phyloP scores from a whole-genome alignment of 176 grass and related monocot genomes.

The Neostapfia colusana region DNA sequence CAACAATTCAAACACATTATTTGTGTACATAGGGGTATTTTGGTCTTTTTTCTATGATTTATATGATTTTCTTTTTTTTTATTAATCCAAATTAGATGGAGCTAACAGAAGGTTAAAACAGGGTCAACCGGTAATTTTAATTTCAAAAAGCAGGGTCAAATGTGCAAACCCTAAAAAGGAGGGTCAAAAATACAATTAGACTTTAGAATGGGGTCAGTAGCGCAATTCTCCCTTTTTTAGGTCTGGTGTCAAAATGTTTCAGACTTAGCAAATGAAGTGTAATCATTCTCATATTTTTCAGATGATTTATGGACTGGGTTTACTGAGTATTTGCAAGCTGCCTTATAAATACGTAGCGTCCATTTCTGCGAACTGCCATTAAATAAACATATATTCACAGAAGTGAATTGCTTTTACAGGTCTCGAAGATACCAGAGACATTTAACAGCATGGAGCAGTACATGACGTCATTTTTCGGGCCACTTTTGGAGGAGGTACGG shows the following conservation, averaged over 20 bases:
- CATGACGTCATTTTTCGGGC: conserved; percentile 61
- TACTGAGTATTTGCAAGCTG: background rate
- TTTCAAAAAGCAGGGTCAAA: too few species aligned
- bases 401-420: conserved; percentile 46
- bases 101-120: too few species aligned
- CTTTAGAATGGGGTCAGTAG: too few species aligned
- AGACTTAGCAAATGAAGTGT: background rate
- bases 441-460: conserved; percentile 65
- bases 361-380: conserved; percentile 18
- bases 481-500: conserved; percentile 69
- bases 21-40: too few species aligned
- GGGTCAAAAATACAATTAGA: too few species aligned
- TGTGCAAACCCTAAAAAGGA: too few species aligned
- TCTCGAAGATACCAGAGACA: conserved; percentile 50
- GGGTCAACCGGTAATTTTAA: too few species aligned
- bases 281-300: conserved; percentile 19
- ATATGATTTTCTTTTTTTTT: too few species aligned
- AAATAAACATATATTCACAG: conserved; percentile 24
- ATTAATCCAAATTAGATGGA: too few species aligned
- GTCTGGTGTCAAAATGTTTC: background rate
- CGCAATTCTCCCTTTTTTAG: too few species aligned
- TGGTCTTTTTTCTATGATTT: too few species aligned
- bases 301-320: conserved; percentile 5
- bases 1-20: too few species aligned
- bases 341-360: background rate